Evolutionary conservation across 257 asterid genomes (phyloP).

Genomic region (Solanum commersonii): DNA sequence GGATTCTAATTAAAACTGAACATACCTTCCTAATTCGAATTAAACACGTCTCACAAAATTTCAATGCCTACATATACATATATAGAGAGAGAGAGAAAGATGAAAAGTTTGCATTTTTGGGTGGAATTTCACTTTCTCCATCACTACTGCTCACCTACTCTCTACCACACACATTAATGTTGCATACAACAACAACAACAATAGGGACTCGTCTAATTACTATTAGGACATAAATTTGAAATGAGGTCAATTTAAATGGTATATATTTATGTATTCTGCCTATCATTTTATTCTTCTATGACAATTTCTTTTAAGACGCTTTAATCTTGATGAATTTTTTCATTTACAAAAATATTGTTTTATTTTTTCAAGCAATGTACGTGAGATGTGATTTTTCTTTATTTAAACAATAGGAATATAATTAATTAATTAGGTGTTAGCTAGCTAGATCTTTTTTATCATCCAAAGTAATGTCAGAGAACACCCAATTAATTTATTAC

Average conservation of each 20-base stretch:
- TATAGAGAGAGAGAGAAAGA: too few species aligned
- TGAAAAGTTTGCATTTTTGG: not conserved
- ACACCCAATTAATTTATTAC: not conserved
- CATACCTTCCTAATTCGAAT: too few species aligned
- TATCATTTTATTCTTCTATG: too few species aligned
- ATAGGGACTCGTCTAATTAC: not conserved
- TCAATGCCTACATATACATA: too few species aligned
- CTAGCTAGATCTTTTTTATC: not conserved
- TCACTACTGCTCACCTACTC: not conserved
- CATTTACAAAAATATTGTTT: not conserved
- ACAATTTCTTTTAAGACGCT: not conserved
- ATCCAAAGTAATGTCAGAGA: not conserved
- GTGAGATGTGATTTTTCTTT: not conserved
- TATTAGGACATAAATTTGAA: too few species aligned
- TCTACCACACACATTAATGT: not conserved
- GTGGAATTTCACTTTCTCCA: not conserved
- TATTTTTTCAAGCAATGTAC: not conserved
- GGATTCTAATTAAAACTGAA: too few species aligned
- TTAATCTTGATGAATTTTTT: not conserved
- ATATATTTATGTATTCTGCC: too few species aligned
- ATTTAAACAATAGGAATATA: not conserved
- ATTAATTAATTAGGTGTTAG: not conserved
- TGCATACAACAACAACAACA: not conserved
- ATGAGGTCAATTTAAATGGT: too few species aligned
- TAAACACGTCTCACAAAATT: too few species aligned